A percentile compares a stretch with the other conserved stretches of the same genome.
phyloP scores from a whole-genome alignment of 2,329 filamentous ascomycete genomes.

The Xylaria sp. region DNA sequence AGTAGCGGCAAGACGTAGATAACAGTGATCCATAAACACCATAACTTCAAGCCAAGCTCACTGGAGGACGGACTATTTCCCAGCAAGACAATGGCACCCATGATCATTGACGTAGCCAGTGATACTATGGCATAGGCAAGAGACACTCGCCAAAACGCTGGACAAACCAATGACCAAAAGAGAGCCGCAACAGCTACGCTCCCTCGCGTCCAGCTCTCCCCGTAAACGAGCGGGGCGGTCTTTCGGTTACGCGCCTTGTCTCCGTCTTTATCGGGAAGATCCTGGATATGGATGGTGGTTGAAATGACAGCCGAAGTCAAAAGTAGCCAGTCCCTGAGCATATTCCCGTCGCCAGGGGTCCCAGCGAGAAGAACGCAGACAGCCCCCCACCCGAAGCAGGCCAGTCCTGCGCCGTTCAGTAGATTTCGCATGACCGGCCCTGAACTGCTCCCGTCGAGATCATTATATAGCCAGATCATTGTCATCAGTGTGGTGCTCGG shows the following conservation, averaged over 20 bases:
- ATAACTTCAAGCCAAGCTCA: slow-evolving; percentile 30
- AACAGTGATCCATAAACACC: slow-evolving; percentile 31
- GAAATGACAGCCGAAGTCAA: slow-evolving; percentile 41
- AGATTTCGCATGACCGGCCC: slow-evolving; percentile 43
- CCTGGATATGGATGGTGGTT: slow-evolving; percentile 48
- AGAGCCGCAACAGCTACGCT: slow-evolving; percentile 16
- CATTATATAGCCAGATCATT: slow-evolving; percentile 50
- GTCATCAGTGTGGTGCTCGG: slow-evolving; percentile 43
- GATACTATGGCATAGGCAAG: slow-evolving; percentile 7
- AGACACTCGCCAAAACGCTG: slow-evolving; percentile 26
- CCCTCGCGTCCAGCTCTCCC: slow-evolving; percentile 36
- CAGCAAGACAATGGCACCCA: slow-evolving; percentile 15
- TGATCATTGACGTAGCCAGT: background rate
- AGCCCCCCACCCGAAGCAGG: slow-evolving; percentile 48
- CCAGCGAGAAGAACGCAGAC: slow-evolving; percentile 33
- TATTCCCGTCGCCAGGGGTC: background rate
- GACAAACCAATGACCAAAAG: slow-evolving; percentile 26
- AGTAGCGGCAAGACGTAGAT: slow-evolving; percentile 25
- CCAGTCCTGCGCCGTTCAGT: slow-evolving; percentile 46
- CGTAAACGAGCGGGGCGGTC: slow-evolving; percentile 46
- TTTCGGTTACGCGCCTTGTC: slow-evolving; percentile 45
- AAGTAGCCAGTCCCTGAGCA: slow-evolving; percentile 40
- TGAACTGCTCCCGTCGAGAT: slow-evolving; percentile 44
- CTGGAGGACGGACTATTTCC: slow-evolving; percentile 1
- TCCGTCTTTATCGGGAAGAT: slow-evolving; percentile 42